Evolutionary conservation across 116 monocot species (phyloP), one percentile per base, ranked within the genome.

Genomic region (Phalaenopsis hybrid): DNA sequence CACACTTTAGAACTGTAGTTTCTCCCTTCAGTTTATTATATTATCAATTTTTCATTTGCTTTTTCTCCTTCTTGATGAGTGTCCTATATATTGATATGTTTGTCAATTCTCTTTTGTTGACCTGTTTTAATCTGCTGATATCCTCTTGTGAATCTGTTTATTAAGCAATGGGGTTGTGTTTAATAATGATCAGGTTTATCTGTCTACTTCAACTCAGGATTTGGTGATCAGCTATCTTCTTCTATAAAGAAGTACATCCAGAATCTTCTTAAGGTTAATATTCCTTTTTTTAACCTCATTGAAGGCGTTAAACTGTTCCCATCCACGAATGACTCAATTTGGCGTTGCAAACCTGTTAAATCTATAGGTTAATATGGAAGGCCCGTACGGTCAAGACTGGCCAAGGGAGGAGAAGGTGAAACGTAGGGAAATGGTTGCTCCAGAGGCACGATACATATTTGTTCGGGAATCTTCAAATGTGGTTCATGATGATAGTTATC

Each of bases 391-490:
- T 63, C 48, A 78, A 81, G 93, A 95, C 59, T 98, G 98, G 98
- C 86, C 84, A 44, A 52, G 25, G 6, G 95, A 95, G 85, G 98
- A 95, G 81, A 98, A 98, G 87, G 83, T 93, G 58, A 95, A 95
- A 75, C 85, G 85, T 51, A 86, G 90, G 79, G 95, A 93, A 92
- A 95, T 95, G 95, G 90, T 93, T 76, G 88, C 89, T 13, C 84
- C 95, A 77, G 95, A 98, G 92, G 93, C 98, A 81, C 82, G 85
- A 16, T 98, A 98, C 82, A 93, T 98, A 79, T 88, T 98, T 85
- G 82, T 93, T 0, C 80, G 88, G 33, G 82, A 89, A 81, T 75
- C 81, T 65, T 33, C 83, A 70, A 69, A 82, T 79, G 43, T 63
- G 25, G 28, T 43, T 76, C 16, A 34, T 75, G n/a, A 31, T 76